A percentile compares a stretch with the other conserved stretches of the same genome.
Evolutionary conservation across 2,329 filamentous ascomycete genomes (phyloP).

Genomic region (Pestalotiopsis sp.): DNA sequence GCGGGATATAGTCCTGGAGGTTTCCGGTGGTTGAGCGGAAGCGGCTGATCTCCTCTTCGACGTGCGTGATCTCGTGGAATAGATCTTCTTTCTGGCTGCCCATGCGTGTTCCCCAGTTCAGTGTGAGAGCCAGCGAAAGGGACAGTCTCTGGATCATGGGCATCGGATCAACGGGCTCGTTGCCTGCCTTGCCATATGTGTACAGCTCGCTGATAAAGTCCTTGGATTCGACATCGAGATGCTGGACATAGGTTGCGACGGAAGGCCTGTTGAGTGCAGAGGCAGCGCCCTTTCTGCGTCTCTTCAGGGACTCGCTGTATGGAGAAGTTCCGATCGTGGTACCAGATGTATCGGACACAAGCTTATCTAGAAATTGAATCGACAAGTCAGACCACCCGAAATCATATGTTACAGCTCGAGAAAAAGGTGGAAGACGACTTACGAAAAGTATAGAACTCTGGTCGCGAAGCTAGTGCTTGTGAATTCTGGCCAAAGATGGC

Average conservation of each 20-base stretch:
- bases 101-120: constrained; percentile 80
- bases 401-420: constrained; percentile 38
- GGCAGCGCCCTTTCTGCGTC: constrained; percentile 74
- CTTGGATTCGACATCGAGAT: constrained; percentile 75
- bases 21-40: constrained; percentile 81
- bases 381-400: background rate
- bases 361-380: constrained; percentile 11
- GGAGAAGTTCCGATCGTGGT: constrained; percentile 84
- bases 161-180: constrained; percentile 67
- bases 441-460: constrained; percentile 80
- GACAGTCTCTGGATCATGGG: constrained; percentile 76
- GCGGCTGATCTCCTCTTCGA: constrained; percentile 75
- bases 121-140: constrained; percentile 73
- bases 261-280: constrained; percentile 77
- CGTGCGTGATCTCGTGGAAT: constrained; percentile 72
- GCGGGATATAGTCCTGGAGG: constrained; percentile 80
- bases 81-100: constrained; percentile 68
- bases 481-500: constrained; percentile 80
- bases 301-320: constrained; percentile 81
- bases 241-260: constrained; percentile 78
- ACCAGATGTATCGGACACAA: constrained; percentile 72
- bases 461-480: constrained; percentile 75
- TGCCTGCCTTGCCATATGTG: constrained; percentile 62
- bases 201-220: constrained; percentile 75
- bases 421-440: constrained; percentile 32